Evolutionary conservation across 1,139 yeast species (phyloP).

Genomic region (Suhomyces atakaporum): DNA sequence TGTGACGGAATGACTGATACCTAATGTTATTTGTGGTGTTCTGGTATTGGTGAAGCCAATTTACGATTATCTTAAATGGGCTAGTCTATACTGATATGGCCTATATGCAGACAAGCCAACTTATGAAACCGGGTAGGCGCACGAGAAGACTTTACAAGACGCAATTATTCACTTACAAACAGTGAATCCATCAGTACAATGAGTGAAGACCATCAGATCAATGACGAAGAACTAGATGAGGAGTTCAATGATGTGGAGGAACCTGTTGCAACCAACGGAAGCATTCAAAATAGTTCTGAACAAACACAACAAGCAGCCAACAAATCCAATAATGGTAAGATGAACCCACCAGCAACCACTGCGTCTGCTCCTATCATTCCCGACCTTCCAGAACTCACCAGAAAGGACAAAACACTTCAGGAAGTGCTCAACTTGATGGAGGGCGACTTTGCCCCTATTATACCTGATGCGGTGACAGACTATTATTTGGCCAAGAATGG

Average conservation of each 20-base stretch:
- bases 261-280: conserved; percentile 1
- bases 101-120: no score
- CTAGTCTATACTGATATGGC: no score
- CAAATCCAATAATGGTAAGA: conserved; percentile 3
- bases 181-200: no score
- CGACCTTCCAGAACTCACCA: conserved; percentile 69
- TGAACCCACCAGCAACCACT: conserved; percentile 7
- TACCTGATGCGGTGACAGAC: conserved; percentile 98
- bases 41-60: no score
- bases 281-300: background rate
- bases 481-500: conserved; percentile 90
- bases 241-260: conserved; percentile 21
- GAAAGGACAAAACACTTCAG: conserved; percentile 83
- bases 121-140: no score
- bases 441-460: conserved; percentile 86
- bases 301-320: background rate
- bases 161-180: no score
- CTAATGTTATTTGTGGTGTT: no score
- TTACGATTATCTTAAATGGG: no score
- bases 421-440: conserved; percentile 90
- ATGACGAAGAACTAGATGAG: conserved; percentile 36
- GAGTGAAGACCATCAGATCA: conserved; percentile 13
- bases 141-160: no score
- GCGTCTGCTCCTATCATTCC: conserved; percentile 26
- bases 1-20: no score